These are phyloP conservation scores for Stenogyne calaminthoides DNA, from an alignment of 305 asterid genomes.

Conservation along the genomic window DNA sequence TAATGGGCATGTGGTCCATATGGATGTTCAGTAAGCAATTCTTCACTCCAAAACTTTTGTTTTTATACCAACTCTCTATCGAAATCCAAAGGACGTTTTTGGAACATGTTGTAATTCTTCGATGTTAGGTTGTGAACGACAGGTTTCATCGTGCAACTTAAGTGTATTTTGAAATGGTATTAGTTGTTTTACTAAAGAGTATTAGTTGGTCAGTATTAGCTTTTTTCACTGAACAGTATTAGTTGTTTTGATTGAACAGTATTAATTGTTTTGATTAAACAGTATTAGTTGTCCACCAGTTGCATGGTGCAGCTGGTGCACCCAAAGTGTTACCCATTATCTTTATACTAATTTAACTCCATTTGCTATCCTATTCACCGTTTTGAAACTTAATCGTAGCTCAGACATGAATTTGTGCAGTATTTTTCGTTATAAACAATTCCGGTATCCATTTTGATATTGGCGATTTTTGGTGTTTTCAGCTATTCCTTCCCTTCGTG, in stretches of 20 bases:
- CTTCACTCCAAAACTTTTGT: neutral
- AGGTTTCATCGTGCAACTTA: too few species aligned
- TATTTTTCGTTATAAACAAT: neutral
- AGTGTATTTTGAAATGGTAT: too few species aligned
- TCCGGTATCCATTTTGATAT: neutral
- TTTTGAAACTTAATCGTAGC: neutral
- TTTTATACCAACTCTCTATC: neutral
- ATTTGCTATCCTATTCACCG: neutral
- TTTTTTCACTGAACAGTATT: too few species aligned
- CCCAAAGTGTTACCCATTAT: too few species aligned
- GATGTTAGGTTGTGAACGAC: neutral
- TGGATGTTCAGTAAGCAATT: slow-evolving; percentile 96
- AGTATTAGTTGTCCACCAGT: too few species aligned
- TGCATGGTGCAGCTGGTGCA: too few species aligned
- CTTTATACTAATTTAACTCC: neutral
- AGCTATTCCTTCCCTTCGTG: slow-evolving; percentile 97
- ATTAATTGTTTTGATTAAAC: too few species aligned
- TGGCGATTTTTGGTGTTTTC: slow-evolving; percentile 34
- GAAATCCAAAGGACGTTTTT: neutral
- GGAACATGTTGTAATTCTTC: neutral
- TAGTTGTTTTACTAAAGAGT: too few species aligned
- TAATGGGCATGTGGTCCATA: slow-evolving; percentile 99
- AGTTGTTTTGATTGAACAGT: too few species aligned
- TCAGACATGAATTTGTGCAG: neutral
- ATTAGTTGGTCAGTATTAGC: too few species aligned